A percentile compares a stretch with the other conserved stretches of the same genome.
Evolutionary conservation across 169 alveolate species (phyloP).

Genomic region (Babesia caballi): DNA sequence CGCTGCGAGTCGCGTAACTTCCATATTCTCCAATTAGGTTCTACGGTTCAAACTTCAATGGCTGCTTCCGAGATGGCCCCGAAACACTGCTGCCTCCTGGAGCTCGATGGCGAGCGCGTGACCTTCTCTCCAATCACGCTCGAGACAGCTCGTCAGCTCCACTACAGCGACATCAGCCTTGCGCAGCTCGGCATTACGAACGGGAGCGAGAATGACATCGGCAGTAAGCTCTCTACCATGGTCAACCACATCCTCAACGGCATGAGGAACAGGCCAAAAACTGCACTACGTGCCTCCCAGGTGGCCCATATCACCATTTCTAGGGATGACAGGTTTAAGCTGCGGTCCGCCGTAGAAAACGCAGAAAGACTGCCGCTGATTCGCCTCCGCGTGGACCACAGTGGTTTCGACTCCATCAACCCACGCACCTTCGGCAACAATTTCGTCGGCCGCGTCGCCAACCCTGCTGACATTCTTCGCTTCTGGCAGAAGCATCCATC

Average conservation of each 20-base stretch:
- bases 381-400: constrained; percentile 49
- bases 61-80: constrained; percentile 88
- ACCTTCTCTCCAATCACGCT: constrained; percentile 86
- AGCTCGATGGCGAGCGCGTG: constrained; percentile 78
- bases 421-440: constrained; percentile 74
- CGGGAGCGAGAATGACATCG: not conserved
- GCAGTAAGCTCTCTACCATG: not conserved
- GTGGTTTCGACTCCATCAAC: constrained; percentile 67
- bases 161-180: constrained; percentile 55
- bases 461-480: constrained; percentile 75
- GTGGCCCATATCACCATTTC: not conserved
- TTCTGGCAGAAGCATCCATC: constrained; percentile 54
- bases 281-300: not conserved
- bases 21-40: constrained; percentile 87
- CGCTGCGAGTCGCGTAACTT: constrained; percentile 79
- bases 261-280: not conserved
- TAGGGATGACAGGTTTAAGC: not conserved
- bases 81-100: constrained; percentile 87
- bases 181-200: not conserved
- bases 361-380: constrained; percentile 8
- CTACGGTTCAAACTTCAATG: constrained; percentile 92
- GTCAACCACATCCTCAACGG: constrained; percentile 35
- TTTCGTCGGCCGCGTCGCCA: constrained; percentile 65
- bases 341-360: constrained; percentile 11
- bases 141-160: constrained; percentile 85